These are phyloP conservation scores for Hypoxylon crocopeplum DNA, from an alignment of 495 filamentous ascomycete species.

Conservation along the genomic window DNA sequence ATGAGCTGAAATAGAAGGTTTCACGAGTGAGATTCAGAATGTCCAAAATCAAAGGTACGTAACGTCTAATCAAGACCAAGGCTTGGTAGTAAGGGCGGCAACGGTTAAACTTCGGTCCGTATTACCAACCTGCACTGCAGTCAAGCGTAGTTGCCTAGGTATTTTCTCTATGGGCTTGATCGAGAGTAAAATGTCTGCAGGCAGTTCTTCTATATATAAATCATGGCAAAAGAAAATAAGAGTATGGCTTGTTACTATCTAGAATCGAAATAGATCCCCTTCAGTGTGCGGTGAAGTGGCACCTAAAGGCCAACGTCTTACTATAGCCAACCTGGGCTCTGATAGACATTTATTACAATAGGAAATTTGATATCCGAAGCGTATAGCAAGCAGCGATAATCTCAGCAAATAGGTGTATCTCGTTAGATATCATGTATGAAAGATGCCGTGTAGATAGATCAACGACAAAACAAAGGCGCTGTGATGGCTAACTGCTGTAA, in stretches of 20 bases:
- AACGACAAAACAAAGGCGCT: neutral
- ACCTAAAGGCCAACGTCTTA: too few relatives aligned
- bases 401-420: neutral
- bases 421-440: neutral
- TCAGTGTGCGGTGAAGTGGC: too few relatives aligned
- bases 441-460: conserved; percentile 2
- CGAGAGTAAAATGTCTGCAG: too few relatives aligned
- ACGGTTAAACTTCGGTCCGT: conserved; percentile 37
- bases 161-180: too few relatives aligned
- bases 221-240: too few relatives aligned
- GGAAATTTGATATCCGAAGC: too few relatives aligned
- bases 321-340: too few relatives aligned
- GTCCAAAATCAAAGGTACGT: conserved; percentile 30
- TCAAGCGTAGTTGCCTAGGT: too few relatives aligned
- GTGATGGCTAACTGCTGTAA: neutral
- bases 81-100: conserved; percentile 1
- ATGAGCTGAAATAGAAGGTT: conserved; percentile 44
- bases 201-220: too few relatives aligned
- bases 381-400: neutral
- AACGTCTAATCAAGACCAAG: conserved; percentile 3
- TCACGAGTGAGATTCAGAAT: conserved; percentile 39
- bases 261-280: too few relatives aligned
- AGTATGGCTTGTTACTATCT: too few relatives aligned
- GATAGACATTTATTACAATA: too few relatives aligned
- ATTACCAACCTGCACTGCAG: neutral